Base-by-base conservation (phyloP, 768 basidiomycete species). In the Serpula lacrymans region DNA sequence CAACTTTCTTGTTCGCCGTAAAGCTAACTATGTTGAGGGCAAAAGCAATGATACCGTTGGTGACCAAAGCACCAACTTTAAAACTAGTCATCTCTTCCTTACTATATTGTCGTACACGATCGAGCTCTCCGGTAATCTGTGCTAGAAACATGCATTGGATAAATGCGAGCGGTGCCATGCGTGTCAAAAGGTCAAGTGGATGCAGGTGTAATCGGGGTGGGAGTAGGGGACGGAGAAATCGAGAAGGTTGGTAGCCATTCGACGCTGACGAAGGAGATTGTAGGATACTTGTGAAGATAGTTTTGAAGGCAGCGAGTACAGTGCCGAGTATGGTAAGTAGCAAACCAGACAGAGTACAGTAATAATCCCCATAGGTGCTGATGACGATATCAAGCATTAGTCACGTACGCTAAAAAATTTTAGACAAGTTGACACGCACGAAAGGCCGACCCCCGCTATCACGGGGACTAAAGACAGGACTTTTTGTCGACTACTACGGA, bases 311-410 rank as follows among this genome's bases (percentile, higher is more conserved):
- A 5, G 96, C 96, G 26, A 99, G 77, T 39, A 95, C 59, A 0
- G 95, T 92, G 31, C 96, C 96, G 13, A 93, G 64, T 11, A 99
- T 73, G 0, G 96, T 97, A 16, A 99, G 73, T 55, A 88, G 50
- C 43, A 98, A 78, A 4, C 96, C 96, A 60, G 78, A 79, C 2
- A 70, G 60, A 1, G 92, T 96, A 63, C 86, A 96, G 53, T 90
- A 86, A 64, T 96, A 98, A 56, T 97, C 94, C 39, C 94, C 96
- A 42, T 91, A 95, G 5, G 93, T 96, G 10, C 90, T 93, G 52
- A 22, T 16, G 28, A 23, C 21, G 16, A 20, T 3, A 20, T 35
- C 5, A 11, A 10, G n/a, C n/a, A 7, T 20, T 9, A 26, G 10
- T 14, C 31, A 30, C 12, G 21, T 3, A 13, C 20, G 25, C 16